Percentiles rank a stretch among this genome's conserved stretches.
Evolutionary conservation across 805 yeast species (phyloP).

Genomic region (Metschnikowia koreensis): DNA sequence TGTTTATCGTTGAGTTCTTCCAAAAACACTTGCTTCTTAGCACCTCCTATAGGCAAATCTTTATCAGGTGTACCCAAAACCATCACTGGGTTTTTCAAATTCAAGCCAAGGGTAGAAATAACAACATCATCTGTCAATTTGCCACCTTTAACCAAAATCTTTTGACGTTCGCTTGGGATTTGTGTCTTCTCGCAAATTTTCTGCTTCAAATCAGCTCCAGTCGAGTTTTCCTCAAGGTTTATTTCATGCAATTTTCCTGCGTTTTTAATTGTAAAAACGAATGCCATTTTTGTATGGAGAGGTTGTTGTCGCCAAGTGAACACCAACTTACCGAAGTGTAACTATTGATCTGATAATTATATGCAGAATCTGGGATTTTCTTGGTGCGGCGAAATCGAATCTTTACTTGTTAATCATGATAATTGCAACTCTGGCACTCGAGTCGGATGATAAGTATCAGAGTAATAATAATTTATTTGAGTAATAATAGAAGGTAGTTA

Average conservation of each 20-base stretch:
- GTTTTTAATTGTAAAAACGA: slow-evolving; percentile 32
- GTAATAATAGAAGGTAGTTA: too few relatives aligned
- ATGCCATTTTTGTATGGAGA: slow-evolving; percentile 10
- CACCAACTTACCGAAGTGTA: not conserved
- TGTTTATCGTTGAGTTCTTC: slow-evolving; percentile 63
- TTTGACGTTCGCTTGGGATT: slow-evolving; percentile 88
- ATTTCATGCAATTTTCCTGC: slow-evolving; percentile 44
- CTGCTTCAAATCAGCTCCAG: slow-evolving; percentile 62
- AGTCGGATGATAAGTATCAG: too few relatives aligned
- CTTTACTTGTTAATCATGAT: not conserved
- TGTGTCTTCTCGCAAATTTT: slow-evolving; percentile 71
- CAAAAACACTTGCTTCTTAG: slow-evolving; percentile 53
- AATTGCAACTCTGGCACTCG: too few relatives aligned
- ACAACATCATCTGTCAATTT: slow-evolving; percentile 73
- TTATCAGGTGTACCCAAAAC: slow-evolving; percentile 88
- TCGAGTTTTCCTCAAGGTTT: slow-evolving; percentile 47
- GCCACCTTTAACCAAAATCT: slow-evolving; percentile 85
- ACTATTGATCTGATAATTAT: not conserved
- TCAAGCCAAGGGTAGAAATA: slow-evolving; percentile 52
- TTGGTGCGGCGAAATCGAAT: not conserved
- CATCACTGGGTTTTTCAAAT: slow-evolving; percentile 71
- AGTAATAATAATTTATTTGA: too few relatives aligned
- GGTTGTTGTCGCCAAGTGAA: not conserved
- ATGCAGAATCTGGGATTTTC: not conserved
- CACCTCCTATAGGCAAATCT: slow-evolving; percentile 52